phyloP scores from a whole-genome alignment of 805 yeast species.

The Blastobotrys attinorum region DNA sequence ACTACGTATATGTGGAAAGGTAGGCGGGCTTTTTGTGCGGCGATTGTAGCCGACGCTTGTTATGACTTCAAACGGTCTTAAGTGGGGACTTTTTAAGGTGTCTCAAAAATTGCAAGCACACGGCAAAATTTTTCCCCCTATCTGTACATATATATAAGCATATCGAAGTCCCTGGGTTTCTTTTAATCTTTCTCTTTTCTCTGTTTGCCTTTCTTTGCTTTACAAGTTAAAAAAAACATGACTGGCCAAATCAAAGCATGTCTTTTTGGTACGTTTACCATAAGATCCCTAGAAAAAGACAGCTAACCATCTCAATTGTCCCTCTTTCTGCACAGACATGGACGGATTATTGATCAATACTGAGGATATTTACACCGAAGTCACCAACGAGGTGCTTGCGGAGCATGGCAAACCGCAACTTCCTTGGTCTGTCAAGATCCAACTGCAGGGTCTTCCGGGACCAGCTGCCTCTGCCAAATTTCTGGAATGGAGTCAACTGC shows the following conservation, averaged over 20 bases:
- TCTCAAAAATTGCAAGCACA: too few relatives aligned
- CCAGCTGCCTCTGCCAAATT: conserved; percentile 58
- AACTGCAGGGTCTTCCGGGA: conserved; percentile 89
- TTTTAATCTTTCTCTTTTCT: too few relatives aligned
- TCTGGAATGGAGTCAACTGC: conserved; percentile 60
- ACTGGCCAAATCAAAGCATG: conserved; percentile 42
- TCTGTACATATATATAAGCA: too few relatives aligned
- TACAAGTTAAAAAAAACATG: background rate
- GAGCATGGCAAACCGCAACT: conserved; percentile 65
- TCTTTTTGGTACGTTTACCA: conserved; percentile 35
- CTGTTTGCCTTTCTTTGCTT: too few relatives aligned
- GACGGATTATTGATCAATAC: conserved; percentile 91
- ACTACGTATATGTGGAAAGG: too few relatives aligned
- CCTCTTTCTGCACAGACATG: conserved; percentile 63
- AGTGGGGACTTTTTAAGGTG: too few relatives aligned
- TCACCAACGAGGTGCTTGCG: conserved; percentile 57
- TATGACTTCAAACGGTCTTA: too few relatives aligned
- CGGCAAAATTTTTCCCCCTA: too few relatives aligned
- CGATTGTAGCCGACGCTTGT: too few relatives aligned
- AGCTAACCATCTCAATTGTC: too few relatives aligned
- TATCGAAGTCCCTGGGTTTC: too few relatives aligned
- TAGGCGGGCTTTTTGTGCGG: too few relatives aligned
- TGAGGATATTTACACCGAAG: conserved; percentile 83
- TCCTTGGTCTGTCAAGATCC: conserved; percentile 84
- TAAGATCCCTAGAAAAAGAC: background rate